Evolutionary conservation across 1,139 yeast species (phyloP).

Genomic region (Candida sojae): DNA sequence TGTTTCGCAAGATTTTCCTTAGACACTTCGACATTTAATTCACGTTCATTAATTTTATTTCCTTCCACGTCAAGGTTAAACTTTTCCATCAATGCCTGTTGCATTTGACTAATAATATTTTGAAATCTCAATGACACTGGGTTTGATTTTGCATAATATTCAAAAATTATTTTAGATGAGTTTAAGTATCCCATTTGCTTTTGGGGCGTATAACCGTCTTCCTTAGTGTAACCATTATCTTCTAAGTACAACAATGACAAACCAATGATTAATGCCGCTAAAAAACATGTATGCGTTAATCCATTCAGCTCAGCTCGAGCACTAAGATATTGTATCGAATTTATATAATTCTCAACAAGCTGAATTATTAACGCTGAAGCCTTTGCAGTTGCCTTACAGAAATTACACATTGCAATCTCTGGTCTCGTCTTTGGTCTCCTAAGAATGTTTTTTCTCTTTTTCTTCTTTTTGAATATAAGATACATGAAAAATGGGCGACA

Average conservation of each 20-base stretch:
- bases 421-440: conserved; percentile 12
- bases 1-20: background rate
- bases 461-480: conserved; percentile 9
- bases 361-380: conserved; percentile 18
- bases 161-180: conserved; percentile 13
- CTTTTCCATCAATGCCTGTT: conserved; percentile 12
- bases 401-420: conserved; percentile 16
- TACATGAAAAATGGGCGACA: conserved; percentile 48
- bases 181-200: conserved; percentile 15
- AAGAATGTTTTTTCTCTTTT: conserved; percentile 1
- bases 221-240: conserved; percentile 8
- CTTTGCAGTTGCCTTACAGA: conserved; percentile 18
- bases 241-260: conserved; percentile 15
- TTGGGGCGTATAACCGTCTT: conserved; percentile 12
- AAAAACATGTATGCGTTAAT: conserved; percentile 14
- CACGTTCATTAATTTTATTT: conserved; percentile 1
- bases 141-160: conserved; percentile 13
- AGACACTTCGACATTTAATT: background rate
- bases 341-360: conserved; percentile 15
- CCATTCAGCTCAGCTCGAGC: conserved; percentile 17
- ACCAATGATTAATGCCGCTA: conserved; percentile 16
- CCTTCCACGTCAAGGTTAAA: conserved; percentile 13
- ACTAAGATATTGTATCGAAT: conserved; percentile 11
- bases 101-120: conserved; percentile 14
- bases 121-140: conserved; percentile 13